These are phyloP conservation scores for Eutrema heterophyllum DNA, from an alignment of 345 rosid species.

Conservation along the genomic window DNA sequence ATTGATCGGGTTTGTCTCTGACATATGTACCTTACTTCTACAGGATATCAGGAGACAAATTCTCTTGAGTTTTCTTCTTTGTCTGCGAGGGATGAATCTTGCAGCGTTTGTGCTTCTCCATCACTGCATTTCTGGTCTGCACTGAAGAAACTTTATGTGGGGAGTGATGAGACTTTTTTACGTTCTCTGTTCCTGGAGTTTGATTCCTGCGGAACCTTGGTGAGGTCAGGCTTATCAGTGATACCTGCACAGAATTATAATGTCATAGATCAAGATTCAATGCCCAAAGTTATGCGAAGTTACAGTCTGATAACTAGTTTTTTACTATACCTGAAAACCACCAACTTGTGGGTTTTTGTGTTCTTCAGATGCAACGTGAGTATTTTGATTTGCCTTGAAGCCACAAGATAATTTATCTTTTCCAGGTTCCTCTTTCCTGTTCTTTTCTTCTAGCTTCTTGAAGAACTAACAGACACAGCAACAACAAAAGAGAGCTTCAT, in stretches of 20 bases:
- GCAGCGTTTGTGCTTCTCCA: constrained; percentile 33
- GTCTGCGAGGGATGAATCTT: constrained; percentile 31
- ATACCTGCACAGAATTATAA: constrained; percentile 38
- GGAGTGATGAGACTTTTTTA: constrained; percentile 33
- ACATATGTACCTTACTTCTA: background rate
- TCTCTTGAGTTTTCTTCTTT: constrained; percentile 49
- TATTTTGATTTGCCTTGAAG: constrained; percentile 35
- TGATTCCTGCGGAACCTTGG: constrained; percentile 50
- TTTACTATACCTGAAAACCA: background rate
- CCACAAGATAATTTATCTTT: constrained; percentile 33
- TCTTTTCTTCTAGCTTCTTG: constrained; percentile 64
- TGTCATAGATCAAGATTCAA: constrained; percentile 3
- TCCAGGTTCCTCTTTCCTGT: constrained; percentile 34
- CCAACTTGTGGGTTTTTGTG: constrained; percentile 7
- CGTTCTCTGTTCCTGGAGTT: constrained; percentile 24
- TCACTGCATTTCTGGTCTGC: constrained; percentile 27
- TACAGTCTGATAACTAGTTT: background rate
- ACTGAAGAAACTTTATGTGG: constrained; percentile 33
- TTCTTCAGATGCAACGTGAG: background rate
- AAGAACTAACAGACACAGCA: constrained; percentile 41
- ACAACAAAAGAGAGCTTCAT: constrained; percentile 7
- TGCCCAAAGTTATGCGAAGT: background rate
- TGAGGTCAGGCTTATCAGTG: constrained; percentile 35
- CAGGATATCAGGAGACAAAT: constrained; percentile 67
- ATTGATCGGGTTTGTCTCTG: background rate